Evolutionary conservation across 768 basidiomycete species (phyloP).

Genomic region (Postia placenta): DNA sequence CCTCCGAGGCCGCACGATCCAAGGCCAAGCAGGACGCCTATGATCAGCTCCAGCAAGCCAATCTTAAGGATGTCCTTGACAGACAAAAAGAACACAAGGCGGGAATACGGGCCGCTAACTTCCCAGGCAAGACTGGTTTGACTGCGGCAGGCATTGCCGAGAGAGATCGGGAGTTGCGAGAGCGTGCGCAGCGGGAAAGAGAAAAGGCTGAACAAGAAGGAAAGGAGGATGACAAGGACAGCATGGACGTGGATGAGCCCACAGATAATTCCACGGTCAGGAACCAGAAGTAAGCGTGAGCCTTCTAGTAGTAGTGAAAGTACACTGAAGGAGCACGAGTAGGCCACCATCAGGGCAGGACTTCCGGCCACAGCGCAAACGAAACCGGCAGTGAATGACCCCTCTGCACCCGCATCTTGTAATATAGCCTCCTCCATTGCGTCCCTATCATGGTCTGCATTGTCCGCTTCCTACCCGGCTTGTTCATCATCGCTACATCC

Average conservation of each 20-base stretch:
- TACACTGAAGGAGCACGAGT: background rate
- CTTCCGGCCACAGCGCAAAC: background rate
- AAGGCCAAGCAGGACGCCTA: slow-evolving; percentile 46
- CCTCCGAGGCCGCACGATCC: slow-evolving; percentile 33
- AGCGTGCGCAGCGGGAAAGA: slow-evolving; percentile 6
- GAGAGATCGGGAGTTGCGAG: slow-evolving; percentile 11
- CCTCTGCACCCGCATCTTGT: too few species aligned
- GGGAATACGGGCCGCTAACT: slow-evolving; percentile 7
- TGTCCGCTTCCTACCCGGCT: too few species aligned
- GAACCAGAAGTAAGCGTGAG: slow-evolving; percentile 21
- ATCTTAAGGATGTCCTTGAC: slow-evolving; percentile 56
- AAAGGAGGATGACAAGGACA: slow-evolving; percentile 25
- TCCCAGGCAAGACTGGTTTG: slow-evolving; percentile 13
- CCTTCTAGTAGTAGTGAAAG: background rate
- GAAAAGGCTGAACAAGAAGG: slow-evolving; percentile 6
- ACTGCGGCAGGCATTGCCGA: slow-evolving; percentile 17
- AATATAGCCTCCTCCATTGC: too few species aligned
- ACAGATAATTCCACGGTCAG: slow-evolving; percentile 41
- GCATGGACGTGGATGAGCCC: slow-evolving; percentile 67
- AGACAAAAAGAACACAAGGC: slow-evolving; percentile 45
- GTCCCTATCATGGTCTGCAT: too few species aligned
- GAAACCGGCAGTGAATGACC: too few species aligned
- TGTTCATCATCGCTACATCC: too few species aligned
- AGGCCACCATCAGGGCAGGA: background rate
- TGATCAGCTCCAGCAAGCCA: slow-evolving; percentile 45